These are phyloP conservation scores for Gastroboletus turbinatus DNA, from an alignment of 1,284 basidiomycete genomes.

Conservation along the genomic window DNA sequence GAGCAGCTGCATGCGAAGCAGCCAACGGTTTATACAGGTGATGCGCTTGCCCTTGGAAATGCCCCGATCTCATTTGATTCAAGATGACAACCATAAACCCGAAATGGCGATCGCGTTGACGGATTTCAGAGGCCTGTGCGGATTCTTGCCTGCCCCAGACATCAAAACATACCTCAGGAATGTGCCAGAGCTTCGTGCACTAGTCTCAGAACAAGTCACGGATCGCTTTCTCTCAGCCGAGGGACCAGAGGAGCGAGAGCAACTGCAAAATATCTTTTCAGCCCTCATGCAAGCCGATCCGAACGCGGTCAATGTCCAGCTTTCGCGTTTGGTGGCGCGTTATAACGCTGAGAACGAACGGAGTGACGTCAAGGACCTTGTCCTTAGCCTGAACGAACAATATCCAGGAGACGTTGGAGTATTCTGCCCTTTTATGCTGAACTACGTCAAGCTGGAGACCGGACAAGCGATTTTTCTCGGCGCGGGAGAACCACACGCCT, in stretches of 20 bases:
- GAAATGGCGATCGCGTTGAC: conserved; percentile 98
- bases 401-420: conserved; percentile 94
- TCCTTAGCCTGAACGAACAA: conserved; percentile 73
- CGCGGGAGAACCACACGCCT: conserved; percentile 97
- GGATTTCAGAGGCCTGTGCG: conserved; percentile 88
- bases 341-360: conserved; percentile 53
- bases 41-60: conserved; percentile 16
- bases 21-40: conserved; percentile 90
- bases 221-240: conserved; percentile 48
- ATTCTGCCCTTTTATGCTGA: conserved; percentile 91
- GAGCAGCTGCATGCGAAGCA: conserved; percentile 71
- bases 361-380: conserved; percentile 60
- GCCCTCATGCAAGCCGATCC: conserved; percentile 79
- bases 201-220: conserved; percentile 62
- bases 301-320: conserved; percentile 49
- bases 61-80: conserved; percentile 8
- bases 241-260: conserved; percentile 46
- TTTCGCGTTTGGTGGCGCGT: conserved; percentile 61
- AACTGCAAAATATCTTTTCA: conserved; percentile 63
- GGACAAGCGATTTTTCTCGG: conserved; percentile 95
- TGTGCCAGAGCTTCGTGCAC: conserved; percentile 77
- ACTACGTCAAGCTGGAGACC: conserved; percentile 76
- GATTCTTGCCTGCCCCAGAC: conserved; percentile 78
- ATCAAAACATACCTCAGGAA: conserved; percentile 67
- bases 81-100: conserved; percentile 91